phyloP scores from a whole-genome alignment of 2,329 filamentous ascomycete species.

The Ophidiomyces ophidiicola region DNA sequence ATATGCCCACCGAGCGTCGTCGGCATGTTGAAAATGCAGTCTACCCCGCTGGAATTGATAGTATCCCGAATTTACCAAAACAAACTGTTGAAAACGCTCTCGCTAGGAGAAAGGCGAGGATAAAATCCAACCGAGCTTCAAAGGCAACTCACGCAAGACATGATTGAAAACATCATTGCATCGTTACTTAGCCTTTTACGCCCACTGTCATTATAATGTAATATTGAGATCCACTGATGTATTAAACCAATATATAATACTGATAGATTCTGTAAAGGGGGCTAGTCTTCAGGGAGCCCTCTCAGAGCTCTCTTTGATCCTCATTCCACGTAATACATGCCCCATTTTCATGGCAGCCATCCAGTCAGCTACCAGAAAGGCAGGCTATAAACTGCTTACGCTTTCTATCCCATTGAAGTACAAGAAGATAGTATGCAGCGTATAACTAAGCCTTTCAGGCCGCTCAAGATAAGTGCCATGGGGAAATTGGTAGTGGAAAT shows the following conservation, averaged over 20 bases:
- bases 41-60: slow-evolving; percentile 22
- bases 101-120: slow-evolving; percentile 24
- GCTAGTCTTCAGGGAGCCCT: too few relatives aligned
- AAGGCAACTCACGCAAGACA: too few relatives aligned
- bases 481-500: neutral
- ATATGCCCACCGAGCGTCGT: neutral
- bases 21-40: slow-evolving; percentile 11
- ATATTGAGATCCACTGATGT: too few relatives aligned
- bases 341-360: neutral
- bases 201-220: too few relatives aligned
- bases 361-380: neutral
- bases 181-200: too few relatives aligned
- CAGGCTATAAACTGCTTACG: slow-evolving; percentile 1
- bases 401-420: neutral
- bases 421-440: slow-evolving; percentile 4
- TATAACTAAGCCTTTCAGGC: too few relatives aligned
- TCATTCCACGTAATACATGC: slow-evolving; percentile 1
- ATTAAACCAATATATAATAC: too few relatives aligned
- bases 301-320: slow-evolving; percentile 17
- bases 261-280: too few relatives aligned
- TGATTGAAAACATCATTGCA: too few relatives aligned
- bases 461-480: too few relatives aligned
- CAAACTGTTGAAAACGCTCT: slow-evolving; percentile 34
- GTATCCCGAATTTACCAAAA: slow-evolving; percentile 34
- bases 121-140: slow-evolving; percentile 2